Conservation (phyloP, 352 stramenopile species). For the Pythium oligandrum region DNA sequence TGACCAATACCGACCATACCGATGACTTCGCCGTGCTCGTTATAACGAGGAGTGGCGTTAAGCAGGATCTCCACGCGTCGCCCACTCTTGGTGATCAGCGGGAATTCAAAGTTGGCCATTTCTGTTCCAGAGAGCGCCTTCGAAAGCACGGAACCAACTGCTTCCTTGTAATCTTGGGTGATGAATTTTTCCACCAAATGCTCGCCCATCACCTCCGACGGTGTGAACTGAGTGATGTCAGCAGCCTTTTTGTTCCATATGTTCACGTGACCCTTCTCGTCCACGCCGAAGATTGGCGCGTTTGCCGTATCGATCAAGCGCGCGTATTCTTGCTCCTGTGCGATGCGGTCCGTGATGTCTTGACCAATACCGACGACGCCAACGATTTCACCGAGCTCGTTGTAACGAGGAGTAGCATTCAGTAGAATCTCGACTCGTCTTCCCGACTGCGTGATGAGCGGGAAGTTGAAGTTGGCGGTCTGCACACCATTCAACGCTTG, state of each 20-base stretch:
- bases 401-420: slow-evolving; percentile 72
- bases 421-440: slow-evolving; percentile 74
- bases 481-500: slow-evolving; percentile 67
- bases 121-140: slow-evolving; percentile 57
- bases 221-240: slow-evolving; percentile 88
- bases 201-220: slow-evolving; percentile 85
- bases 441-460: slow-evolving; percentile 70
- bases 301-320: slow-evolving; percentile 89
- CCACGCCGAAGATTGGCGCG: slow-evolving; percentile 87
- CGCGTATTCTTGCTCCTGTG: slow-evolving; percentile 86
- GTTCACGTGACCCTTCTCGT: slow-evolving; percentile 73
- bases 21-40: slow-evolving; percentile 78
- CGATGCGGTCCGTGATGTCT: slow-evolving; percentile 86
- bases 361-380: slow-evolving; percentile 83
- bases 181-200: slow-evolving; percentile 91
- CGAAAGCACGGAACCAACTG: slow-evolving; percentile 49
- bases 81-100: slow-evolving; percentile 76
- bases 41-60: slow-evolving; percentile 82
- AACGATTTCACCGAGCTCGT: slow-evolving; percentile 69
- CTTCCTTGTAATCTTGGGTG: slow-evolving; percentile 62
- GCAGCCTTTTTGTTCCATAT: slow-evolving; percentile 92
- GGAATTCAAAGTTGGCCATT: slow-evolving; percentile 85
- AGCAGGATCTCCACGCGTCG: slow-evolving; percentile 79
- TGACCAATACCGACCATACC: slow-evolving; percentile 86
- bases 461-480: slow-evolving; percentile 83